Base-by-base conservation (phyloP, 768 basidiomycete species). In the Rhodocollybia butyracea region DNA sequence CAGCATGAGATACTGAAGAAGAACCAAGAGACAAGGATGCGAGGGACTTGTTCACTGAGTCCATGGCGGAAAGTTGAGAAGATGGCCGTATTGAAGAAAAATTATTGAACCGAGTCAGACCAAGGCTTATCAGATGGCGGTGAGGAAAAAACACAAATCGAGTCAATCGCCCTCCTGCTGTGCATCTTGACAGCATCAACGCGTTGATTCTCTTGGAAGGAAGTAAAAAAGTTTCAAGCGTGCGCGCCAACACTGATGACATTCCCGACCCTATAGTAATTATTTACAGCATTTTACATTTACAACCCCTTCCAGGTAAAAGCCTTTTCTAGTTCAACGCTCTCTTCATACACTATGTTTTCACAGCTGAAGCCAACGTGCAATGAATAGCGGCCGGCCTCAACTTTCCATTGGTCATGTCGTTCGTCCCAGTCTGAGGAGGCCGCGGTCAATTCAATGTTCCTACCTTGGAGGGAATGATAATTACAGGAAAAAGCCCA, bases 401-500 rank as follows among this genome's bases (percentile, higher is more conserved):
- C 73, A 17, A 81, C 77, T 46, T 69, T 69, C 85, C 85, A 88
- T 15, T 66, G 61, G 27, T 68, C 60, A 55, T 68, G 66, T 29
- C 47, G 57, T 13, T 75, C 72, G 57, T 85, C 78, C 82, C 85
- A 89, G 46, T 75, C 84, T 0, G 84, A 85, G 52, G n/a, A n/a
- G n/a, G n/a, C n/a, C n/a, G n/a, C n/a, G n/a, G n/a, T n/a, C n/a
- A n/a, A n/a, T n/a, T n/a, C n/a, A n/a, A n/a, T n/a, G n/a, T n/a
- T n/a, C n/a, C n/a, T n/a, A n/a, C n/a, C n/a, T n/a, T n/a, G n/a
- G n/a, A n/a, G n/a, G n/a, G n/a, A n/a, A n/a, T n/a, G n/a, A n/a
- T n/a, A n/a, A n/a, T n/a, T n/a, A n/a, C n/a, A n/a, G n/a, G n/a
- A n/a, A n/a, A 91, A 77, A 3, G 89, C 85, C 57, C 83, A 83